Conservation (phyloP, 257 asterid genomes). For the Coffea canephora region DNA sequence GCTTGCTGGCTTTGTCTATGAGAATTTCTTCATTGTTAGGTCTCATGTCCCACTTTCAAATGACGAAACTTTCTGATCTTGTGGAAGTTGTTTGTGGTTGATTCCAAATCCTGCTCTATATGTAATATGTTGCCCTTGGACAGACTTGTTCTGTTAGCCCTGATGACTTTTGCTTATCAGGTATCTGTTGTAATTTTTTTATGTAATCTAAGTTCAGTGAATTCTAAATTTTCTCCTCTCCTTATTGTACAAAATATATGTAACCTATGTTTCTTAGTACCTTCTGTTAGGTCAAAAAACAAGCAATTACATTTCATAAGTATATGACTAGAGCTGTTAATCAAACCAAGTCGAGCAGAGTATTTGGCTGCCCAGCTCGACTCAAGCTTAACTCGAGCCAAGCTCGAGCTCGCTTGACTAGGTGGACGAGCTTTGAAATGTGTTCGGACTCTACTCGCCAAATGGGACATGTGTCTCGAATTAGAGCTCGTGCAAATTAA, state of each 20-base stretch:
- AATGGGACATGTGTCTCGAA: no score
- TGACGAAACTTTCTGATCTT: constrained; percentile 40
- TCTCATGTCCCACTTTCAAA: constrained; percentile 50
- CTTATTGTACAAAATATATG: neutral
- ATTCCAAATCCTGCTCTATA: neutral
- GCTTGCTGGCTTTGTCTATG: constrained; percentile 72
- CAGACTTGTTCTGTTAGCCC: neutral
- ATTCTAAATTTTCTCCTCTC: neutral
- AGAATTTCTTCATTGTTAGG: constrained; percentile 68
- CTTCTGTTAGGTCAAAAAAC: no score
- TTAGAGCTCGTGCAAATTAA: no score
- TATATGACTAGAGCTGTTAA: no score
- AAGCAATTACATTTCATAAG: no score
- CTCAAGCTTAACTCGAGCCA: no score
- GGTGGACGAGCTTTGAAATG: no score
- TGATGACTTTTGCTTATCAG: neutral
- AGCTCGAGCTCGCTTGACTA: no score
- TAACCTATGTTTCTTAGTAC: no score
- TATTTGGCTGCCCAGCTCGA: no score
- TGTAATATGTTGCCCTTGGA: neutral
- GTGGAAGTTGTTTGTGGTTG: neutral
- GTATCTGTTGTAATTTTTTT: neutral
- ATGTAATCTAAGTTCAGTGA: neutral
- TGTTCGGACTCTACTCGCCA: no score
- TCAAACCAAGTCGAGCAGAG: no score